These are phyloP conservation scores for Anisodus acutangulus DNA, from an alignment of 257 asterid species.

Conservation along the genomic window DNA sequence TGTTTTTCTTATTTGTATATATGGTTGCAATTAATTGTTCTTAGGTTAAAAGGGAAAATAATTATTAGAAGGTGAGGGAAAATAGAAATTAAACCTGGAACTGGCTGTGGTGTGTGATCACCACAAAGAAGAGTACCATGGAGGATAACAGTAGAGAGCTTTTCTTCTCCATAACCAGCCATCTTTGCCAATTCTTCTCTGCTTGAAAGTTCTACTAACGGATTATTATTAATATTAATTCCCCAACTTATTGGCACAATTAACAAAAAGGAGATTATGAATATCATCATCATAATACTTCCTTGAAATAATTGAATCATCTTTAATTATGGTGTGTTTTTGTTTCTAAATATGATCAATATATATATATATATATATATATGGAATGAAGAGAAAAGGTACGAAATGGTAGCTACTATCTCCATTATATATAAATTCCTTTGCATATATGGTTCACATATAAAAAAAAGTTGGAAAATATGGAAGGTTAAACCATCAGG, in stretches of 20 bases:
- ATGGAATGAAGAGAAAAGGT: background rate
- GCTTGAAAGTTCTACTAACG: constrained; percentile 42
- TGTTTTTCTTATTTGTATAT: too few species aligned
- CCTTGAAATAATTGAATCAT: background rate
- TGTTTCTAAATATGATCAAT: background rate
- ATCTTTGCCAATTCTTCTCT: constrained; percentile 59
- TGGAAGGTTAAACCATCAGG: constrained; percentile 54
- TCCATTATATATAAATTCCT: constrained; percentile 36
- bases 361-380: background rate
- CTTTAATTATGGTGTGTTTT: background rate
- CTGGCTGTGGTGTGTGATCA: constrained; percentile 44
- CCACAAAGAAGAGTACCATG: constrained; percentile 64
- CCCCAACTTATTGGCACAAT: background rate
- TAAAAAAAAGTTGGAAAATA: constrained; percentile 41
- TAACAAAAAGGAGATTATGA: background rate
- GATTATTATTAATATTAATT: constrained; percentile 24
- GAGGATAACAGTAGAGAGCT: constrained; percentile 69
- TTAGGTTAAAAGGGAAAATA: too few species aligned
- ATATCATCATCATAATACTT: background rate
- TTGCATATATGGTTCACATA: background rate
- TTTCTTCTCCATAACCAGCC: constrained; percentile 91
- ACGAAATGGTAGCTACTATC: constrained; percentile 56
- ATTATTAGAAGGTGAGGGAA: too few species aligned
- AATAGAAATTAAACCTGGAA: constrained; percentile 48
- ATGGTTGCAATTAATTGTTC: too few species aligned